Percentiles rank a stretch among this genome's conserved stretches.
Evolutionary conservation across 2,329 filamentous ascomycete species (phyloP).

Genomic region (Alternaria ethzedia): DNA sequence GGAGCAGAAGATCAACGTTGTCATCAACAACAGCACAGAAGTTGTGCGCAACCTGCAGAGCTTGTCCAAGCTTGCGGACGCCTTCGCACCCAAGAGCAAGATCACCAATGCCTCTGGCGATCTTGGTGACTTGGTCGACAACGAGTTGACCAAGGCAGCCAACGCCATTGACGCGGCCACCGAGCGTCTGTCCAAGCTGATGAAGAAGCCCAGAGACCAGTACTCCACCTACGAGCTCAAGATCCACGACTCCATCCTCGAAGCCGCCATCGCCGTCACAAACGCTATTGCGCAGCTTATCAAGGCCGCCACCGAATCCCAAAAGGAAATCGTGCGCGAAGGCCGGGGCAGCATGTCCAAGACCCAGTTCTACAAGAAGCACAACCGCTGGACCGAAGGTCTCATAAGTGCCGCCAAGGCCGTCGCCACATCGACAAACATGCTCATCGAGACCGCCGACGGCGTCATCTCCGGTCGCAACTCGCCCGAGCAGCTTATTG

Average conservation of each 20-base stretch:
- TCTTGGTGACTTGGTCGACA: conserved; percentile 89
- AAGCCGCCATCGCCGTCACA: conserved; percentile 90
- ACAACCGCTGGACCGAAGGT: conserved; percentile 98
- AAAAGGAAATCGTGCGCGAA: conserved; percentile 95
- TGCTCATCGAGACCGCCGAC: conserved; percentile 95
- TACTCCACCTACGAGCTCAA: conserved; percentile 96
- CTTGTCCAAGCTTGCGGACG: conserved; percentile 90
- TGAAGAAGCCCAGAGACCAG: conserved; percentile 93
- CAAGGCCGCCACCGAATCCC: conserved; percentile 89
- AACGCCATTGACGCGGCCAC: conserved; percentile 94
- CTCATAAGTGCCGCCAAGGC: conserved; percentile 97
- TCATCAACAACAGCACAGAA: conserved; percentile 96
- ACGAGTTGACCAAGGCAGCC: conserved; percentile 89
- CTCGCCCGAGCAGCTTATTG: conserved; percentile 95
- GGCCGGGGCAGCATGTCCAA: conserved; percentile 85
- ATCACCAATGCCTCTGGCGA: conserved; percentile 80
- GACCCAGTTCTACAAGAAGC: conserved; percentile 99
- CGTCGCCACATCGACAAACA: conserved; percentile 91
- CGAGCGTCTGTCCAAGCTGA: conserved; percentile 85
- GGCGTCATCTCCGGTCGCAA: conserved; percentile 91
- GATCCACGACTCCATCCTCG: conserved; percentile 93
- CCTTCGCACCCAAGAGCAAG: conserved; percentile 89
- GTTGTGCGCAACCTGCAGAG: conserved; percentile 93
- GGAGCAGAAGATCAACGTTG: conserved; percentile 92
- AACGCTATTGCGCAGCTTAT: conserved; percentile 93